Base-by-base conservation (phyloP, 225 moss, liverwort and hornwort species). In the Sphagnum tenellum region DNA sequence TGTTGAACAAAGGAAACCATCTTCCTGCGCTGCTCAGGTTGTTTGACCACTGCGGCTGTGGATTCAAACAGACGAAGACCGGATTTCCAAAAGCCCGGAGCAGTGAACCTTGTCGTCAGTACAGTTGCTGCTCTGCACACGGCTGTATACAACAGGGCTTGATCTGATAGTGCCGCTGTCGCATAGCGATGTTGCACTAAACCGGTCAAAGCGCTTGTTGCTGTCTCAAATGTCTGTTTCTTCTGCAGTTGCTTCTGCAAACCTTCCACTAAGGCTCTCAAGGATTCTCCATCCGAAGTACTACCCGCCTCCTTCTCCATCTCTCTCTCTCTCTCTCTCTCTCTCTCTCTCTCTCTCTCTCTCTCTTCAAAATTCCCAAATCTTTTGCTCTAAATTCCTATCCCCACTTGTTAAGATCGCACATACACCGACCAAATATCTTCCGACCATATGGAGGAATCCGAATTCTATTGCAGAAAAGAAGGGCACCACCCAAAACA, bases 141-240 rank as follows among this genome's bases (percentile, higher is more conserved):
- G 12, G 96, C 92, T 12, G 82, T 70, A 72, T 92, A 92, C 73
- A 96, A 82, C 92, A 91, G 88, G 70, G 70, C 13, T 67, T 87
- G 81, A 62, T 98, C 92, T 60, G 75, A 66, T 70, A 75, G 69
- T 45, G 78, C 52, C n/a, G 90, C 90, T 9, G 78, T 66, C 14
- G 68, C 69, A 67, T 98, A 93, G n/a, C 75, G 70, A 62, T 89
- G 87, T 61, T 87, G 88, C 59, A 98, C 75, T 71, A 98, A 70
- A 57, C 60, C 44, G 12, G 87, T 89, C 70, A 98, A 87, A 45
- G 87, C 74, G 3, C 70, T 70, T 12, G 87, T 88, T 13, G 96
- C 90, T 55, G 64, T 74, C 77, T 92, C 92, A 60, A 98, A 98
- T 6, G 89, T 87, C 69, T 76, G 80, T 77, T 93, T 98, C 83